Base-by-base conservation (phyloP, 352 stramenopile genomes). In the Globisporangium orthogonon region DNA sequence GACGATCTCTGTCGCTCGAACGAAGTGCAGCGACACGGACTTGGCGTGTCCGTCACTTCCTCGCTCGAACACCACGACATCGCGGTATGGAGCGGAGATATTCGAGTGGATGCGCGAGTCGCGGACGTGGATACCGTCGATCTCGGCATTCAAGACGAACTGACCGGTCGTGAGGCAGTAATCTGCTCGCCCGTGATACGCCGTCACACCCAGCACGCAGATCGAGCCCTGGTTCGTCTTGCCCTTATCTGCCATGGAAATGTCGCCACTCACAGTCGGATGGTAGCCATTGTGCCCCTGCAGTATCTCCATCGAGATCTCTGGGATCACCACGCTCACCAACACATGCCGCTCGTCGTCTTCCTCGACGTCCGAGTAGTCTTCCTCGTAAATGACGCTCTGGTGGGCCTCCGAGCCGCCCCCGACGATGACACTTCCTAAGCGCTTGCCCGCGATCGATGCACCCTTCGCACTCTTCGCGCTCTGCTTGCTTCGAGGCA, bases 281-380 rank as follows among this genome's bases (percentile, higher is more conserved):
- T 93, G 78, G 52, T 93, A 94, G 5, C 85, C 85, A 50, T 87
- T 61, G 51, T 90, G 70, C 0, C 83, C 79, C 52, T 90, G 74
- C 14, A 92, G 64, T 61, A 94, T 70, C 50, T 94, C 85, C 64
- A 94, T 78, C 41, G 85, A 78, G 17, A 94, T 70, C 58, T 91
- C 83, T 14, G 85, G 85, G 49, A 90, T 71, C 37, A 73, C 60
- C 2, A 86, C 17, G 2, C 76, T 78, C 44, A 91, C 56, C 6
- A 89, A 51, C n/a, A 87, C 56, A 50, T 85, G 73, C 4, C 72
- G 70, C 51, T 89, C 75, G 51, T 80, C 67, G n/a, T 66, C 60
- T 30, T 86, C 82, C 7, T 54, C 50, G 29, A 59, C 52, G 7
- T 62, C 58, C 51, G 50, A 54, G 46, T 60, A 65, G 18, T 40